Evolutionary conservation across 2,329 filamentous ascomycete species (phyloP), one percentile per base, ranked within the genome.

Genomic region (Domatiomyces globalis): DNA sequence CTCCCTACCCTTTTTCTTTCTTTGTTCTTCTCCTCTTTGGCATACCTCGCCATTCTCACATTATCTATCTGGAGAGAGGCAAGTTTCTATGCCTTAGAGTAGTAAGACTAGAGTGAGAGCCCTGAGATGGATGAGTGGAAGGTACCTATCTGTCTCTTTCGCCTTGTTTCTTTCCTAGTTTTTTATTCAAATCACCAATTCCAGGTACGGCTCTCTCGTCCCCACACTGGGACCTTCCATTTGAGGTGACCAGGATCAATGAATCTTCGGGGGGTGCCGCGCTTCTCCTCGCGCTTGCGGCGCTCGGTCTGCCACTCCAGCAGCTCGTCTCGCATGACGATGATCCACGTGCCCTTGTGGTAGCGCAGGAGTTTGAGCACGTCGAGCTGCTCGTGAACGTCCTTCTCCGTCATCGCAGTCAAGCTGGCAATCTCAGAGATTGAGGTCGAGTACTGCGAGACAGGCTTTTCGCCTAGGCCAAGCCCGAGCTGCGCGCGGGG

Each of bases 171-270:
- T 15, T 33, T 12, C n/a, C n/a, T n/a, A n/a, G n/a, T n/a, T 33
- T 33, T 12, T 5, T 9, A 9, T 7, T 2, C 10, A 25, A 25
- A 39, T 39, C 33, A 95, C 90, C 90, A 96, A 55, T 89, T 94
- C 92, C 92, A 96, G 10, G 90, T 96, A 61, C 90, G 78, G 60
- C 81, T 86, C 12, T 85, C 86, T 1, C 90, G 89, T 22, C 84
- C 89, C 64, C 96, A 96, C 0, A 95, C 85, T 0, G 92, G 92
- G 9, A 92, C 90, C 68, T 94, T 96, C 92, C 92, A 98, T 62
- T 88, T 84, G 52, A 98, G 80, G 61, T 79, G 78, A 18, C 80
- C 77, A 0, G 89, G 76, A 55, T 94, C 85, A 57, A 98, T 89
- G 45, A 77, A 70, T 50, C 84, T 49, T 8, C 29, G 49, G 7